Evolutionary conservation across 2,329 filamentous ascomycete species (phyloP).

Genomic region (Aspergillus uvarum): DNA sequence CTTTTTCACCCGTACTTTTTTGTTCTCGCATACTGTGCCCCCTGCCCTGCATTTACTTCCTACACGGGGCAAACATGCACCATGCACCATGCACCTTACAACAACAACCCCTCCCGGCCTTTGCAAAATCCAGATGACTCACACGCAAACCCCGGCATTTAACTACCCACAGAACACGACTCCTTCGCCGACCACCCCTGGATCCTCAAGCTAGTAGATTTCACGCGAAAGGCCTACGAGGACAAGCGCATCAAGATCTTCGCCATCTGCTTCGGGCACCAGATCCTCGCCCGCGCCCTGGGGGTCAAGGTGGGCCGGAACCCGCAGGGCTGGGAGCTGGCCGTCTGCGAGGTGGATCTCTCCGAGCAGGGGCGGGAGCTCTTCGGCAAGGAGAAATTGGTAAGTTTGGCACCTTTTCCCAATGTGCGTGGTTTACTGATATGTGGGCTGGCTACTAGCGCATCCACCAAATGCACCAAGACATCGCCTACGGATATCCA

Average conservation of each 20-base stretch:
- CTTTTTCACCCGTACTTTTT: too few species aligned
- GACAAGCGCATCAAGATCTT: constrained; percentile 67
- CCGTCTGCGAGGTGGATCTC: constrained; percentile 68
- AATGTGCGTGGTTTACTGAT: too few species aligned
- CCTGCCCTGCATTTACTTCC: too few species aligned
- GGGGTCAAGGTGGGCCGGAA: constrained; percentile 66
- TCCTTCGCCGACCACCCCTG: constrained; percentile 72
- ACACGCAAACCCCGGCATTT: not conserved
- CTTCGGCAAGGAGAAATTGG: constrained; percentile 65
- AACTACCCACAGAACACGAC: constrained; percentile 57
- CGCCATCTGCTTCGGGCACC: constrained; percentile 84
- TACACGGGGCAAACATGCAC: too few species aligned
- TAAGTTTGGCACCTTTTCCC: constrained; percentile 38
- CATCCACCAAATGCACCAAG: constrained; percentile 83
- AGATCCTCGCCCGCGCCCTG: constrained; percentile 74
- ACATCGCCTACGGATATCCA: constrained; percentile 68
- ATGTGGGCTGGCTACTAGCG: constrained; percentile 24
- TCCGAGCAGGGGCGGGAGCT: constrained; percentile 69
- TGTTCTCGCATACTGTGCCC: too few species aligned
- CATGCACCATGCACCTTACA: too few species aligned
- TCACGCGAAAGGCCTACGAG: constrained; percentile 59
- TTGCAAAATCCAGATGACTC: not conserved
- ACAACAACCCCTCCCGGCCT: too few species aligned
- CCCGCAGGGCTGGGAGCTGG: constrained; percentile 75
- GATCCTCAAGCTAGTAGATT: constrained; percentile 74